Evolutionary conservation across 2,329 filamentous ascomycete genomes (phyloP).

Genomic region (Ascomycota sp.): DNA sequence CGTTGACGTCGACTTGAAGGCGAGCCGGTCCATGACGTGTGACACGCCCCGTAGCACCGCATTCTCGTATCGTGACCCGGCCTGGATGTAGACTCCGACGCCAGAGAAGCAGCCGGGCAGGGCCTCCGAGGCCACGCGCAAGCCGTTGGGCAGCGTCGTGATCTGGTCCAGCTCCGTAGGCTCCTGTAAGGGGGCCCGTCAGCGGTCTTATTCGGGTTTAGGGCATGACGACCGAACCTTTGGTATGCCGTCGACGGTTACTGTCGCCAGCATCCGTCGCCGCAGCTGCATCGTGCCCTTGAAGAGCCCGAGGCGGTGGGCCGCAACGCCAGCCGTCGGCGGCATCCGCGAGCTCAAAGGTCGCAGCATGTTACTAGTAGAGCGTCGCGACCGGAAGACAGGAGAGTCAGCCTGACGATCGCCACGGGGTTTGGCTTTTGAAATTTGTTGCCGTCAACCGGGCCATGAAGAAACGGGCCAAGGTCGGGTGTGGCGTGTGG

Average conservation of each 20-base stretch:
- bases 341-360: slow-evolving; percentile 13
- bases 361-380: too few relatives aligned
- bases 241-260: slow-evolving; percentile 15
- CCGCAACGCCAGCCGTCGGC: slow-evolving; percentile 8
- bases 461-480: too few relatives aligned
- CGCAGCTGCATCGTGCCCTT: too few relatives aligned
- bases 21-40: slow-evolving; percentile 87
- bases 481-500: too few relatives aligned
- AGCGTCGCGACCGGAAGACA: too few relatives aligned
- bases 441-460: too few relatives aligned
- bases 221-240: slow-evolving; percentile 13
- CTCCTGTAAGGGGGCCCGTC: slow-evolving; percentile 24
- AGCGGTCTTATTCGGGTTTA: too few relatives aligned
- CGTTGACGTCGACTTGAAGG: slow-evolving; percentile 71
- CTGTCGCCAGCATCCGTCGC: slow-evolving; percentile 12
- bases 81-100: slow-evolving; percentile 88
- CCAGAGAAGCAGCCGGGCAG: slow-evolving; percentile 87
- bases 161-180: slow-evolving; percentile 73
- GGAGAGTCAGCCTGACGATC: too few relatives aligned
- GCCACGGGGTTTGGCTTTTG: too few relatives aligned
- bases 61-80: slow-evolving; percentile 85
- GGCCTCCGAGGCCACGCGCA: slow-evolving; percentile 87
- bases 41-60: slow-evolving; percentile 69
- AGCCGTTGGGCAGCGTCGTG: slow-evolving; percentile 75
- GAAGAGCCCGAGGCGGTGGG: slow-evolving; percentile 5